Conservation (phyloP, 2,329 filamentous ascomycete species). For the Myriosclerotinia curreyana region DNA sequence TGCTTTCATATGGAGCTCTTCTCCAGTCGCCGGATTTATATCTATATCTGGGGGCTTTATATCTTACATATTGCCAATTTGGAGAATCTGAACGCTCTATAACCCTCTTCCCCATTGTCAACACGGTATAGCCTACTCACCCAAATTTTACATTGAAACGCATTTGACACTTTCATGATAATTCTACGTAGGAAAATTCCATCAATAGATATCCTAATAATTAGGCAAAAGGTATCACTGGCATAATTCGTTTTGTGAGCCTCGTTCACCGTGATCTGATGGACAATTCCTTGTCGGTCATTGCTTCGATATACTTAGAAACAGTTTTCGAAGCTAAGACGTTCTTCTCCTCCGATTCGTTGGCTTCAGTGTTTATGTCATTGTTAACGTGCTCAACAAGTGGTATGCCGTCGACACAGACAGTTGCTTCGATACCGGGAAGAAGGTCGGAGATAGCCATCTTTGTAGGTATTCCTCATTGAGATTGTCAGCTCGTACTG, state of each 20-base stretch:
- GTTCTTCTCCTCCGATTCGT: background rate
- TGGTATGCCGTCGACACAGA: background rate
- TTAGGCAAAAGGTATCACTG: background rate
- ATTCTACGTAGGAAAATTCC: background rate
- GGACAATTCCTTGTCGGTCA: background rate
- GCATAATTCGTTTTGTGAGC: background rate
- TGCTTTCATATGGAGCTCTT: background rate
- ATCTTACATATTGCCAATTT: background rate
- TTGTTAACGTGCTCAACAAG: conserved; percentile 7
- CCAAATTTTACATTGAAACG: background rate
- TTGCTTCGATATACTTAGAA: background rate
- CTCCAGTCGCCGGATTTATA: background rate
- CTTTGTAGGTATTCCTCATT: background rate
- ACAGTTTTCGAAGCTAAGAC: background rate
- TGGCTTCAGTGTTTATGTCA: background rate
- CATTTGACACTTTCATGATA: background rate
- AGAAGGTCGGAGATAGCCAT: conserved; percentile 4
- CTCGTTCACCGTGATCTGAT: background rate
- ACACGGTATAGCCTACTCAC: background rate
- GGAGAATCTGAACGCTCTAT: background rate
- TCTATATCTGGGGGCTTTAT: background rate
- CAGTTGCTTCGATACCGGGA: background rate
- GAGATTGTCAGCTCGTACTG: background rate
- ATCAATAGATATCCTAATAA: background rate
- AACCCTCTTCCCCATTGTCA: background rate